Evolutionary conservation across 768 basidiomycete genomes (phyloP), one percentile per base, ranked within the genome.

Genomic region (Leccinum arenicola): DNA sequence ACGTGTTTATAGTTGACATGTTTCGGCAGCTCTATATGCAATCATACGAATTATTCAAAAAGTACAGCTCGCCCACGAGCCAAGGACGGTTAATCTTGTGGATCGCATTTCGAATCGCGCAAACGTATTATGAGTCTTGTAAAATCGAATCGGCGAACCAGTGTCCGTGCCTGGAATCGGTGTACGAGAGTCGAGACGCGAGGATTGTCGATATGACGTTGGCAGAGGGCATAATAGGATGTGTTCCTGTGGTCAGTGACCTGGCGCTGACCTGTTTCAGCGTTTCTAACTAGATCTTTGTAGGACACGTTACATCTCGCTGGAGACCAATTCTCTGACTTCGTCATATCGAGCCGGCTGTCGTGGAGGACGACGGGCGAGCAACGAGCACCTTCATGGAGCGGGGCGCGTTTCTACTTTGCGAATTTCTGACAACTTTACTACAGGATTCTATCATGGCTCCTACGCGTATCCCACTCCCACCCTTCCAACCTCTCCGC

Each of bases 241-340:
- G 52, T 78, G 80, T 54, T 80, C 83, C 23, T 78, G 79, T 65
- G 80, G 81, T 84, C 25, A 25, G 25, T 4, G 4, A 12, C n/a
- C 40, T 0, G 2, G 19, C 31, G 8, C 6, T 40, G 17, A 25
- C 6, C 4, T 4, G 27, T 29, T 29, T 29, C 6, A 49, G 14
- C 19, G 27, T 31, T 40, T 47, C 59, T 64, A 29, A 67, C 31
- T 15, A 52, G 36, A 36, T 52, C n/a, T 29, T 25, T 25, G 9
- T 61, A 89, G 89, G 87, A 60, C 88, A 25, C 25, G 25, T 25
- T 25, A 1, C 88, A 83, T 73, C 69, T 83, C 29, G 66, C 82
- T 9, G 87, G 86, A 0, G 91, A 93, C 64, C 81, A 82, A 59
- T 82, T 90, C 25, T 25, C 25, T 25, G 25, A 25, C 3, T 25